These are phyloP conservation scores for Eremothecium gossypii DNA, from an alignment of 1,139 yeast genomes.

Conservation along the genomic window DNA sequence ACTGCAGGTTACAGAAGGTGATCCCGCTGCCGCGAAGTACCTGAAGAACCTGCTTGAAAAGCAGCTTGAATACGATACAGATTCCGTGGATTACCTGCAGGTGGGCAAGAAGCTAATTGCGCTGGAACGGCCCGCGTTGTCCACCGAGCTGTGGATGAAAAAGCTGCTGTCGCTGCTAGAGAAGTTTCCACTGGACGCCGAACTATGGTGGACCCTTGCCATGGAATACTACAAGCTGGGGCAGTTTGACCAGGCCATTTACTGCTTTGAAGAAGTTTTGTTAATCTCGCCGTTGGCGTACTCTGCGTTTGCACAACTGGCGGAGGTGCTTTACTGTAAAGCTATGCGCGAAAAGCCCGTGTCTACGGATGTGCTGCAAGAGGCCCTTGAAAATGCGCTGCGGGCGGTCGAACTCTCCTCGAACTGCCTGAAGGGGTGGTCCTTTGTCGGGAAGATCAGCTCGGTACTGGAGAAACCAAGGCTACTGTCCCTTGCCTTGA, in stretches of 20 bases:
- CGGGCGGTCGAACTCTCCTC: slow-evolving; percentile 72
- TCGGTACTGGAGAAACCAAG: slow-evolving; percentile 26
- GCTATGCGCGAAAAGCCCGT: slow-evolving; percentile 13
- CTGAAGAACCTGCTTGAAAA: slow-evolving; percentile 23
- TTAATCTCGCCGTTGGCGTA: slow-evolving; percentile 64
- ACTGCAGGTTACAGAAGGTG: slow-evolving; percentile 24
- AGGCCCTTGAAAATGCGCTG: slow-evolving; percentile 47
- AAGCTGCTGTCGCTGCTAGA: slow-evolving; percentile 20
- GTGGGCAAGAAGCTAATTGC: slow-evolving; percentile 23
- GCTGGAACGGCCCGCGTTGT: slow-evolving; percentile 11
- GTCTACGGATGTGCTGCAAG: slow-evolving; percentile 21
- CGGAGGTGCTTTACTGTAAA: slow-evolving; percentile 22
- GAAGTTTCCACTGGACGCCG: slow-evolving; percentile 55
- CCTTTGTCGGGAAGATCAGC: slow-evolving; percentile 47
- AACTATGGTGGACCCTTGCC: slow-evolving; percentile 71
- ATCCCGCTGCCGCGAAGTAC: slow-evolving; percentile 21
- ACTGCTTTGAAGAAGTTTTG: slow-evolving; percentile 60
- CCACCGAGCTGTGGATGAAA: slow-evolving; percentile 12
- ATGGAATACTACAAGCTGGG: slow-evolving; percentile 52
- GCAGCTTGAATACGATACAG: slow-evolving; percentile 26
- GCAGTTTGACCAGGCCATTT: slow-evolving; percentile 57
- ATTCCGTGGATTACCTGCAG: slow-evolving; percentile 22
- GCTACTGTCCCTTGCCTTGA: slow-evolving; percentile 30
- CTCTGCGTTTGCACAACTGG: slow-evolving; percentile 40
- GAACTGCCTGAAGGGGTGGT: slow-evolving; percentile 63